Percentiles rank a stretch among this genome's conserved stretches.
These are phyloP conservation scores for Biscogniauxia sp. DNA, from an alignment of 2,329 filamentous ascomycete species.

Conservation along the genomic window DNA sequence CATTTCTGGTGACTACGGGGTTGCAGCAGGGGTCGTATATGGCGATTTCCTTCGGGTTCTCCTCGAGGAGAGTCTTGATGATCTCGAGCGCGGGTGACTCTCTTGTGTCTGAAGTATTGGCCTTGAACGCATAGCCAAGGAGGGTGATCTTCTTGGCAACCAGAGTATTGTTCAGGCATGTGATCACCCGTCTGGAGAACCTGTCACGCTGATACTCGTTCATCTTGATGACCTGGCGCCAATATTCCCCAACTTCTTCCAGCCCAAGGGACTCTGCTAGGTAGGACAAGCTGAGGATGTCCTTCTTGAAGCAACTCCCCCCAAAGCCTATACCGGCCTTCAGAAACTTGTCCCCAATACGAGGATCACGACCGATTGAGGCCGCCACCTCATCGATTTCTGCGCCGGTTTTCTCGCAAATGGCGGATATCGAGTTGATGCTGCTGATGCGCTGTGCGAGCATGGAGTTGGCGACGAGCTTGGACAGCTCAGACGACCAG, in stretches of 20 bases:
- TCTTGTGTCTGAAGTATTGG: conserved; percentile 72
- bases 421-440: conserved; percentile 78
- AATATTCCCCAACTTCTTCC: conserved; percentile 72
- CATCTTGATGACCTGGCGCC: conserved; percentile 70
- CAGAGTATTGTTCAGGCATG: conserved; percentile 66
- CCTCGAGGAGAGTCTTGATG: conserved; percentile 62
- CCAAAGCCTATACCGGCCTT: conserved; percentile 76
- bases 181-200: conserved; percentile 65
- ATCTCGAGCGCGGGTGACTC: conserved; percentile 69
- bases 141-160: conserved; percentile 69
- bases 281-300: conserved; percentile 71
- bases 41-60: conserved; percentile 61
- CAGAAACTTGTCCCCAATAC: conserved; percentile 72
- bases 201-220: conserved; percentile 73
- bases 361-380: conserved; percentile 65
- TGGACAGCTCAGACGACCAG: conserved; percentile 76
- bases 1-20: conserved; percentile 47
- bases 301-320: conserved; percentile 80
- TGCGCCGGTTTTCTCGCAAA: conserved; percentile 74
- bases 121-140: conserved; percentile 77
- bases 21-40: conserved; percentile 67
- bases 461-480: conserved; percentile 77
- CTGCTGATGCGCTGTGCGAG: conserved; percentile 77
- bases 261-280: conserved; percentile 68
- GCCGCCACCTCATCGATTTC: conserved; percentile 70